Evolutionary conservation across 345 rosid species (phyloP).

Genomic region (Camelina laxa): DNA sequence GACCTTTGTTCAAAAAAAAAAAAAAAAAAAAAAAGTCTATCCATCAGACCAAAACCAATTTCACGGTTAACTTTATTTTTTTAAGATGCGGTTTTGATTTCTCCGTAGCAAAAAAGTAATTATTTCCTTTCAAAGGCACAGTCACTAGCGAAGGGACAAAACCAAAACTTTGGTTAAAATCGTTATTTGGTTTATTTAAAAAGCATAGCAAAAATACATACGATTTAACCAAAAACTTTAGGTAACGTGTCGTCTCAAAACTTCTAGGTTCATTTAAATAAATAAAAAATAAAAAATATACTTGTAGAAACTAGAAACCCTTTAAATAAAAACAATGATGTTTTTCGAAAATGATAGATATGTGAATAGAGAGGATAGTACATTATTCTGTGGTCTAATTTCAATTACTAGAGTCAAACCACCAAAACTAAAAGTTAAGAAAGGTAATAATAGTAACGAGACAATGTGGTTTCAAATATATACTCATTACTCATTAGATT

Average conservation of each 20-base stretch:
- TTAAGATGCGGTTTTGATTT: too few relatives aligned
- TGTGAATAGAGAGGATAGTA: not conserved
- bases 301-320: not conserved
- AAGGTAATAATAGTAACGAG: slow-evolving; percentile 5
- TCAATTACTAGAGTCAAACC: slow-evolving; percentile 29
- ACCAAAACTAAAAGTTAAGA: not conserved
- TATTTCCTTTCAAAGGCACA: too few relatives aligned
- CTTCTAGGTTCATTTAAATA: slow-evolving; percentile 16
- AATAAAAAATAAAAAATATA: not conserved
- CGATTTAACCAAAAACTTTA: slow-evolving; percentile 3
- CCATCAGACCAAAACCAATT: too few relatives aligned
- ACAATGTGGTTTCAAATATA: slow-evolving; percentile 35
- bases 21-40: too few relatives aligned
- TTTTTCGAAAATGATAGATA: slow-evolving; percentile 5
- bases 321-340: slow-evolving; percentile 5
- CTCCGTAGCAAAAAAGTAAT: too few relatives aligned
- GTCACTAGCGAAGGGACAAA: not conserved
- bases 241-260: slow-evolving; percentile 32
- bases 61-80: too few relatives aligned
- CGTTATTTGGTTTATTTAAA: slow-evolving; percentile 9
- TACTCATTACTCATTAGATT: slow-evolving; percentile 42
- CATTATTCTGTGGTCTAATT: slow-evolving; percentile 24
- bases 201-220: not conserved
- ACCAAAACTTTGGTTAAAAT: not conserved
- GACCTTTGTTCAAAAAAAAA: too few relatives aligned